These are phyloP conservation scores for Colletotrichum gloeosporioides DNA, from an alignment of 2,329 filamentous ascomycete species.

Conservation along the genomic window DNA sequence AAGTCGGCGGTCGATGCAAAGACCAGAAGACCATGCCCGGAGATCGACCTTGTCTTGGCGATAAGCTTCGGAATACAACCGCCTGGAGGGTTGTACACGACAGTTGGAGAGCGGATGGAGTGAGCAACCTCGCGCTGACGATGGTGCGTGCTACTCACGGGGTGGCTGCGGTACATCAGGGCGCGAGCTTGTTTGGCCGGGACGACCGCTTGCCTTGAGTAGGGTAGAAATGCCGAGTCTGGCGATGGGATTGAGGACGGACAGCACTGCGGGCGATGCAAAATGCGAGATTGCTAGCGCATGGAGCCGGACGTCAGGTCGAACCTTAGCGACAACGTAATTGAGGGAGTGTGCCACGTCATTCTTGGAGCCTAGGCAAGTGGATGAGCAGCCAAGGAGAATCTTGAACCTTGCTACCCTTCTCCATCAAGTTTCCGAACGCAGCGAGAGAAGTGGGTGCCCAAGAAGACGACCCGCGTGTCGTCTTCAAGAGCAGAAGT, in stretches of 20 bases:
- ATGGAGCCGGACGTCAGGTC: background rate
- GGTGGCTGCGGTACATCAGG: background rate
- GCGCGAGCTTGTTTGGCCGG: background rate
- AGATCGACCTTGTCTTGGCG: background rate
- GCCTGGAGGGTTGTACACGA: background rate
- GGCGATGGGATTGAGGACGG: background rate
- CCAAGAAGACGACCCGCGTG: background rate
- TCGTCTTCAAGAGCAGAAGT: background rate
- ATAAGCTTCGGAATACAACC: background rate
- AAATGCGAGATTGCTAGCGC: background rate
- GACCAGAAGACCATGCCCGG: background rate
- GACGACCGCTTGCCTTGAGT: background rate
- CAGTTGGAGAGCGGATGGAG: background rate
- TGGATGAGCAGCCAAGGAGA: background rate
- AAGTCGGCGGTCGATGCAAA: background rate
- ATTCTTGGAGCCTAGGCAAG: background rate
- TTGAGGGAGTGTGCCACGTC: background rate
- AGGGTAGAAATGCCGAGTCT: background rate
- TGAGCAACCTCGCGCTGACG: background rate
- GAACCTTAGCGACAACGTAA: background rate
- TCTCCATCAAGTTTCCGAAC: background rate
- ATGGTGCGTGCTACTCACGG: background rate
- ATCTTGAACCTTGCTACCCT: background rate
- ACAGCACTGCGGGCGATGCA: background rate
- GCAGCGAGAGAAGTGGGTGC: background rate